Base-by-base conservation (phyloP, 2,329 filamentous ascomycete species). In the Botrytis medusae region DNA sequence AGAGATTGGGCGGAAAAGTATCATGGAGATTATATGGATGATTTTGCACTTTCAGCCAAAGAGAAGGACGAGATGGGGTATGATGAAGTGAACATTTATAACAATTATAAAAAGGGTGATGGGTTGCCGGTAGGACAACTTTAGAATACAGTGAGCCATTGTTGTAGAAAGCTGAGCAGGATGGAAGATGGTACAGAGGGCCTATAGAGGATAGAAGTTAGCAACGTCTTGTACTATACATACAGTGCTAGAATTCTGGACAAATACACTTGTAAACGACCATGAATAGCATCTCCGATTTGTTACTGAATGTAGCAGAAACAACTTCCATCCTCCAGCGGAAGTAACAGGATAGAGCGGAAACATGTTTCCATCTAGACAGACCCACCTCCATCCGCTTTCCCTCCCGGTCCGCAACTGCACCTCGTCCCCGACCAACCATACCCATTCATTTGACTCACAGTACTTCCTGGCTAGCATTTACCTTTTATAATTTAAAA, bases 1-100 rank as follows among this genome's bases (percentile, higher is more conserved):
- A 69, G 65, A 44, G 65, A 69, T 32, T 69, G 65, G 65, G 48
- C 65, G 10, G 65, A 59, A 25, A 69, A 57, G 25, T 69, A 51
- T 37, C 44, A 57, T 59, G 65, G 46, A 4, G 18, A 44, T 69
- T 69, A 54, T 14, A 57, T 40, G 54, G 65, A 69, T 42, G 22
- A 7, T 12, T 69, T 69, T 57, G 46, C 25, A 6, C 9, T 51
- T 51, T 51, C 32, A 8, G 48, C 37, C n/a, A 59, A 51, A 10
- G 37, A 64, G 61, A 40, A 40, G 14, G 34, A 34, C 22, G 9
- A 42, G 18, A 25, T 22, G 18, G 46, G 48, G 65, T 69, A 69
- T 32, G 34, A 69, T 54, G 65, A 54, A 9, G 34, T 22, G 18
- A 20, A 69, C 59, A 29, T 42, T 14, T 69, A 40, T 69, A 20